These are phyloP conservation scores for Lecanicillium sp. DNA, from an alignment of 2,329 filamentous ascomycete genomes.

Conservation along the genomic window DNA sequence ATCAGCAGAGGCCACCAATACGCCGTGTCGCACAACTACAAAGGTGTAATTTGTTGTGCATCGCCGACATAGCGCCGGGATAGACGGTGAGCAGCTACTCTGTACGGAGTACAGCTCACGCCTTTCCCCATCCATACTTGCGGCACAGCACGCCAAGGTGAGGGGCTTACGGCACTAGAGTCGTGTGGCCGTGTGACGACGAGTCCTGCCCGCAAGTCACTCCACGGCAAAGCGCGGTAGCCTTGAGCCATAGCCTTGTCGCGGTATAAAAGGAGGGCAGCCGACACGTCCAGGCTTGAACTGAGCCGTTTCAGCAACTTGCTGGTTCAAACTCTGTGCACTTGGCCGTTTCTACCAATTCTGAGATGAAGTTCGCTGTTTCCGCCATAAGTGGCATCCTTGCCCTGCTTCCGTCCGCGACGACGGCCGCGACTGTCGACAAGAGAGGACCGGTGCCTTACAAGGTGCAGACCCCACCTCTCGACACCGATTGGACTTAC, in stretches of 20 bases:
- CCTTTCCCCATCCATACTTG: not conserved
- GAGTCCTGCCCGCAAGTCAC: too few species aligned
- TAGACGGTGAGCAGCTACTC: conserved; percentile 6
- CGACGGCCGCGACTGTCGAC: not conserved
- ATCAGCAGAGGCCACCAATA: conserved; percentile 1
- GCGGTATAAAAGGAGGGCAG: not conserved
- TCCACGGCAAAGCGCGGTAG: too few species aligned
- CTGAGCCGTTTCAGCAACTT: not conserved
- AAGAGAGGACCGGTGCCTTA: conserved; percentile 22
- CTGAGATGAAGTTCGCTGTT: not conserved
- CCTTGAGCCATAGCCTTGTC: not conserved
- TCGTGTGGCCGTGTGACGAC: not conserved
- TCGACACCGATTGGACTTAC: conserved; percentile 44
- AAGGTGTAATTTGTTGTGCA: not conserved
- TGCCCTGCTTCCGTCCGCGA: too few species aligned
- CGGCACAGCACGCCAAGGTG: conserved; percentile 4
- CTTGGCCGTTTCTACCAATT: not conserved
- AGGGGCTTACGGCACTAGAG: not conserved
- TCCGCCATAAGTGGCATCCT: not conserved
- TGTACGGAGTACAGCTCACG: not conserved
- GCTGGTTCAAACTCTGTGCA: not conserved
- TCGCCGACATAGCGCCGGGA: conserved; percentile 12
- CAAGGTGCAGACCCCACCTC: conserved; percentile 29
- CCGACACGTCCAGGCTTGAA: not conserved
- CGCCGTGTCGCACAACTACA: not conserved